Evolutionary conservation across 805 yeast genomes (phyloP).

Genomic region (Saccharomycodes ludwigii): DNA sequence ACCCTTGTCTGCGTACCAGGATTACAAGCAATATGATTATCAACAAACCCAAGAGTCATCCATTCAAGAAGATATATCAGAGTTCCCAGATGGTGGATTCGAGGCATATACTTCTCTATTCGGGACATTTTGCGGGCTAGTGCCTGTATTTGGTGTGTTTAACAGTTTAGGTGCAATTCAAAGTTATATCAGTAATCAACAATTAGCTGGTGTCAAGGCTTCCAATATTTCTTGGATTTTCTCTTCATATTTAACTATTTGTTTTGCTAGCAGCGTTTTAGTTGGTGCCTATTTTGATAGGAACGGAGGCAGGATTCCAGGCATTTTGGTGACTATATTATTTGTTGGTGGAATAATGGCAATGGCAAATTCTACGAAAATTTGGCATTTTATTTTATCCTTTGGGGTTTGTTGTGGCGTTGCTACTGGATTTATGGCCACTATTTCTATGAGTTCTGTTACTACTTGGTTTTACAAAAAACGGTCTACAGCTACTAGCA

Average conservation of each 20-base stretch:
- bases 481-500: slow-evolving; percentile 44
- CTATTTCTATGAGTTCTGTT: slow-evolving; percentile 49
- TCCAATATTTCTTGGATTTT: slow-evolving; percentile 56
- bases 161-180: slow-evolving; percentile 58
- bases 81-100: slow-evolving; percentile 43
- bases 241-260: slow-evolving; percentile 42
- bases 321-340: slow-evolving; percentile 32
- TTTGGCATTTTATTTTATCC: slow-evolving; percentile 51
- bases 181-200: slow-evolving; percentile 43
- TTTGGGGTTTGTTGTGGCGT: slow-evolving; percentile 45
- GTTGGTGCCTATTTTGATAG: slow-evolving; percentile 53
- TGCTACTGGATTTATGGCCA: slow-evolving; percentile 48
- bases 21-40: too few species aligned
- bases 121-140: slow-evolving; percentile 48
- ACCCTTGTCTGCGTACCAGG: too few species aligned
- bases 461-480: slow-evolving; percentile 54
- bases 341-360: slow-evolving; percentile 44
- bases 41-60: too few species aligned
- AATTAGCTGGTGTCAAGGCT: slow-evolving; percentile 34
- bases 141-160: slow-evolving; percentile 47
- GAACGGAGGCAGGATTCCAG: slow-evolving; percentile 38
- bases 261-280: slow-evolving; percentile 40
- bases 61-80: too few species aligned
- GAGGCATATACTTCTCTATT: slow-evolving; percentile 44
- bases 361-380: slow-evolving; percentile 37